Base-by-base conservation (phyloP, 2,329 filamentous ascomycete genomes). In the Fusarium mundagurra region DNA sequence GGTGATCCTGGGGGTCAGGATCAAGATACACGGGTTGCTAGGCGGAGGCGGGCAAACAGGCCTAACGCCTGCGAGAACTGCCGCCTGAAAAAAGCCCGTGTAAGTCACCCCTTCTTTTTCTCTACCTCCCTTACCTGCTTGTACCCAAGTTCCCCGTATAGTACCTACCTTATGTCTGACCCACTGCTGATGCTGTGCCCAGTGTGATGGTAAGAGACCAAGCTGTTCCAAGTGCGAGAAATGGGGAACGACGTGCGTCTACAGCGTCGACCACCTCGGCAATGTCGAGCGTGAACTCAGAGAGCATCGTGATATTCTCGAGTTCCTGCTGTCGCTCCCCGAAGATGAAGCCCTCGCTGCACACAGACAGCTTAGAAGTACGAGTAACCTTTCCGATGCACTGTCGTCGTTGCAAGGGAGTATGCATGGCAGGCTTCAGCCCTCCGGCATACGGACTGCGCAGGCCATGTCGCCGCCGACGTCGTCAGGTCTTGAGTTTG, bases 401-500 rank as follows among this genome's bases (percentile, higher is more conserved):
- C 5, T 72, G 55, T 72, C 69, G 1, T 64, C 72, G 1, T 24
- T 71, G 8, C 59, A 68, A 36, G 72, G 69, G 29, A 64, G 64
- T 27, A 69, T 75, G 69, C 69, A 71, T 43, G 66, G 59, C 5
- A 71, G 61, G 41, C 58, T 61, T 31, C 48, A 34, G 9, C 74
- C 72, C 20, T 76, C 74, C 13, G 61, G 51, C 18, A 39, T 75
- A 38, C 24, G 20, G 6, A 61, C 68, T 41, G 61, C 65, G 13
- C 71, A 68, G 41, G 62, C 67, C 1, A 50, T 62, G 16, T 61
- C 64, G 16, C 71, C 74, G n/a, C 74, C 74, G 20, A 69, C 64
- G 17, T 67, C 59, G 6, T 73, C 74, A 8, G 34, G 16, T 13
- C 70, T 75, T 2, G 74, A 75, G 55, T 77, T 77, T 61, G 75